These are phyloP conservation scores for Helichrysum umbraculigerum DNA, from an alignment of 129 eudicot genomes.

Conservation along the genomic window DNA sequence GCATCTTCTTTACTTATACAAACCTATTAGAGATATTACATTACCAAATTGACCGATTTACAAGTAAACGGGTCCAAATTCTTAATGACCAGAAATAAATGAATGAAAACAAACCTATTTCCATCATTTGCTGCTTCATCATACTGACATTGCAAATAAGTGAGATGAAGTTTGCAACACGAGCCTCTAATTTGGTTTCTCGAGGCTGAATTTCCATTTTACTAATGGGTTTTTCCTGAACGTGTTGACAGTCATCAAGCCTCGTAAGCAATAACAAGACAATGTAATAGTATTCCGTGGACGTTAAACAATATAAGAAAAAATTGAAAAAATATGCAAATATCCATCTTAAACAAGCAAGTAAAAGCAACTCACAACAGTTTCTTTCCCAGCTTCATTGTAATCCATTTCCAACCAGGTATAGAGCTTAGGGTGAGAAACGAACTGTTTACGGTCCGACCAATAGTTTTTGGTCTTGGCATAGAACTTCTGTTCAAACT, in stretches of 20 bases:
- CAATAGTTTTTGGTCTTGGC: slow-evolving; percentile 86
- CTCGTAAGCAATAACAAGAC: background rate
- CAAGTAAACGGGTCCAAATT: background rate
- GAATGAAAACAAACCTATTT: slow-evolving; percentile 62
- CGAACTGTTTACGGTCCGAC: slow-evolving; percentile 63
- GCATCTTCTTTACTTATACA: background rate
- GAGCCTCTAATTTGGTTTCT: slow-evolving; percentile 77
- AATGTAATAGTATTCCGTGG: background rate
- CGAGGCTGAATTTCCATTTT: slow-evolving; percentile 51
- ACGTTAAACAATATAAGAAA: background rate
- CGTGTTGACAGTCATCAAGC: slow-evolving; percentile 36
- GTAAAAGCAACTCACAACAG: slow-evolving; percentile 48
- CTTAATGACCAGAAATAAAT: background rate
- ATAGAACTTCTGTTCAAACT: slow-evolving; percentile 75
- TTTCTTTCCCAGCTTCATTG: slow-evolving; percentile 50
- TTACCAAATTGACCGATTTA: background rate
- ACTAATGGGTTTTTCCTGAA: slow-evolving; percentile 32
- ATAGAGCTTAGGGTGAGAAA: slow-evolving; percentile 59
- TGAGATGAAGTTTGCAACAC: slow-evolving; percentile 89
- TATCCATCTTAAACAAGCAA: background rate
- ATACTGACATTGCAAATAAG: slow-evolving; percentile 88
- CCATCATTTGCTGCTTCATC: slow-evolving; percentile 99
- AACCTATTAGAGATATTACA: background rate
- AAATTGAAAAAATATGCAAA: background rate
- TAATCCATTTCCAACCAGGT: slow-evolving; percentile 99